A percentile compares a stretch with the other conserved stretches of the same genome.
Evolutionary conservation across 108 stramenopile genomes (phyloP).

Genomic region (Skeletonema potamos): DNA sequence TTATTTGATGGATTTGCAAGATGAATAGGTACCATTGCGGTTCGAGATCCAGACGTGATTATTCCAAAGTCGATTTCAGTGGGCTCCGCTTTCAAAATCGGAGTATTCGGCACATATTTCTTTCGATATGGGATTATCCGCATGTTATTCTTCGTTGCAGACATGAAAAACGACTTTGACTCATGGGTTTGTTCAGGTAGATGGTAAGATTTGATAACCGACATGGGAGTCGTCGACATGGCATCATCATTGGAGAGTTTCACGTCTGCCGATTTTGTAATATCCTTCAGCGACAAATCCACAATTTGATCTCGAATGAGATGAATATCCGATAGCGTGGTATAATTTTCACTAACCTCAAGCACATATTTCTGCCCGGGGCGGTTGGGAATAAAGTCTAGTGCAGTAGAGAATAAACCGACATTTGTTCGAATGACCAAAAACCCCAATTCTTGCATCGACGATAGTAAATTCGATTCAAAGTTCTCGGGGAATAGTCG

Average conservation of each 20-base stretch:
- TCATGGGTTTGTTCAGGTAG: neutral
- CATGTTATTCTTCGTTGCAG: neutral
- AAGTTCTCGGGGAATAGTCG: slow-evolving; percentile 42
- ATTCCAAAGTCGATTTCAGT: slow-evolving; percentile 46
- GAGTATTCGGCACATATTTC: neutral
- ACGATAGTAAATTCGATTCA: slow-evolving; percentile 22
- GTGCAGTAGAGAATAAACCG: slow-evolving; percentile 49
- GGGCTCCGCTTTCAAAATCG: slow-evolving; percentile 39
- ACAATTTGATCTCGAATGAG: slow-evolving; percentile 18
- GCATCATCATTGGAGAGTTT: neutral
- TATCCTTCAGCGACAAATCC: neutral
- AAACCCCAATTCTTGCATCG: slow-evolving; percentile 50
- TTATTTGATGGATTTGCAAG: slow-evolving; percentile 37
- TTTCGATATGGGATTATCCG: neutral
- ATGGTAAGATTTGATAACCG: slow-evolving; percentile 17
- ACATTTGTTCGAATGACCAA: slow-evolving; percentile 51
- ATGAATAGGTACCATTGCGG: slow-evolving; percentile 21
- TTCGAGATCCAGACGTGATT: slow-evolving; percentile 39
- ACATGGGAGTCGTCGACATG: neutral
- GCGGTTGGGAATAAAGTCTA: slow-evolving; percentile 48
- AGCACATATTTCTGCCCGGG: slow-evolving; percentile 11
- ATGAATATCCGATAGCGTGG: slow-evolving; percentile 20
- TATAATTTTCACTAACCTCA: slow-evolving; percentile 9
- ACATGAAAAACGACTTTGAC: slow-evolving; percentile 2
- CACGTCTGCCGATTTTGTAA: neutral